phyloP scores from a whole-genome alignment of 2,329 filamentous ascomycete species.

The Talaromyces funiculosus region DNA sequence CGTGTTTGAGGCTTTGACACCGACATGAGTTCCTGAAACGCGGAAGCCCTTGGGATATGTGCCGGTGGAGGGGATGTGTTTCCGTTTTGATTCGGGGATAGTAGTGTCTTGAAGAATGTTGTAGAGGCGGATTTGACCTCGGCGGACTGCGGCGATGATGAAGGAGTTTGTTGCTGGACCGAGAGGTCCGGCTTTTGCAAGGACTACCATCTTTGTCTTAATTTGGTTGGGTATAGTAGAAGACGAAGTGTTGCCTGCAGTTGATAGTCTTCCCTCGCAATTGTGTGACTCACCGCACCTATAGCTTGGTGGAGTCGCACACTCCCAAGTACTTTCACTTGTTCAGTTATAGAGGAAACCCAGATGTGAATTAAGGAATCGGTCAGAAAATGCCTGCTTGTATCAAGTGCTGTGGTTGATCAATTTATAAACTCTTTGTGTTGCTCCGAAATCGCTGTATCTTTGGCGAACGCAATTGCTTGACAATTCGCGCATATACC shows the following conservation, averaged over 20 bases:
- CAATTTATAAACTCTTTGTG: neutral
- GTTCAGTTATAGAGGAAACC: neutral
- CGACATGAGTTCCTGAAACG: constrained; percentile 80
- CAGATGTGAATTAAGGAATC: no score
- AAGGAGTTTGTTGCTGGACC: constrained; percentile 29
- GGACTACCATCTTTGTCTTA: constrained; percentile 13
- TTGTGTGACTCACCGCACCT: constrained; percentile 4
- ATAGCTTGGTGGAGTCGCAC: neutral
- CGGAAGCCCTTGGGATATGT: constrained; percentile 87
- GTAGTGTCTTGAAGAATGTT: constrained; percentile 43
- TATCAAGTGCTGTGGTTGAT: neutral
- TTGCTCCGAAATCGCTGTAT: neutral
- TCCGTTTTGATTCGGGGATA: constrained; percentile 75
- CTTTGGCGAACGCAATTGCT: neutral
- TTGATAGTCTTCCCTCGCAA: neutral
- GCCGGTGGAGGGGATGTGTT: constrained; percentile 79
- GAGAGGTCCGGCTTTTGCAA: constrained; percentile 19
- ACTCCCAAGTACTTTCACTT: neutral
- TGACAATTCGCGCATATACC: neutral
- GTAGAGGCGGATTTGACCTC: constrained; percentile 37
- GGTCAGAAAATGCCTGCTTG: neutral
- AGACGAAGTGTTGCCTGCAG: neutral
- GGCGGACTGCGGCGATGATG: constrained; percentile 29
- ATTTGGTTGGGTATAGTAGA: neutral
- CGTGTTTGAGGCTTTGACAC: constrained; percentile 89